Evolutionary conservation across 495 filamentous ascomycete species (phyloP).

Genomic region (Gamarada debralockiae): DNA sequence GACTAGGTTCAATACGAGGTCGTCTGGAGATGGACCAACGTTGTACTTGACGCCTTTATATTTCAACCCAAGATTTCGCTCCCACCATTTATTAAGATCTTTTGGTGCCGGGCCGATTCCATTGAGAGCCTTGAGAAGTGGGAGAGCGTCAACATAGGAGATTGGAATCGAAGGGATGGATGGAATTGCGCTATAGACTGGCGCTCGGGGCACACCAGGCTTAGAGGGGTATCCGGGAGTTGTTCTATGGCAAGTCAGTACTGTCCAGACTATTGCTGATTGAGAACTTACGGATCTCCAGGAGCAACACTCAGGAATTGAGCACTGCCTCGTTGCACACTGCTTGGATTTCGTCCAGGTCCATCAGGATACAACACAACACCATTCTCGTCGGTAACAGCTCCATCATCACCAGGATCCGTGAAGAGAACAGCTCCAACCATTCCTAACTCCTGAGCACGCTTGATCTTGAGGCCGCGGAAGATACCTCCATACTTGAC

Average conservation of each 20-base stretch:
- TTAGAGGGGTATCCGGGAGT: slow-evolving; percentile 94
- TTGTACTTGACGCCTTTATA: slow-evolving; percentile 89
- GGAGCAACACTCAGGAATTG: slow-evolving; percentile 70
- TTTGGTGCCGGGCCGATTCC: slow-evolving; percentile 77
- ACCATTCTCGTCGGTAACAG: slow-evolving; percentile 76
- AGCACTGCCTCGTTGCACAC: slow-evolving; percentile 87
- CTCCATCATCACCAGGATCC: slow-evolving; percentile 87
- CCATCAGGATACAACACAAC: slow-evolving; percentile 79
- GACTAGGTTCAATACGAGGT: slow-evolving; percentile 72
- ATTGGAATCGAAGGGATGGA: slow-evolving; percentile 90
- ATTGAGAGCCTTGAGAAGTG: slow-evolving; percentile 83
- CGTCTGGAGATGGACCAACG: slow-evolving; percentile 79
- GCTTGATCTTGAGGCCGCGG: slow-evolving; percentile 87
- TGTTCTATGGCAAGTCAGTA: slow-evolving; percentile 41
- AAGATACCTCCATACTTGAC: slow-evolving; percentile 85
- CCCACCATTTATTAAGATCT: slow-evolving; percentile 68
- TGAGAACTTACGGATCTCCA: slow-evolving; percentile 57
- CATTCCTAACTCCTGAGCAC: slow-evolving; percentile 90
- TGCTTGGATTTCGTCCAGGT: slow-evolving; percentile 81
- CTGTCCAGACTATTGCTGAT: too few species aligned
- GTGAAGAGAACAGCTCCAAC: slow-evolving; percentile 79
- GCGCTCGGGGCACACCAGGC: slow-evolving; percentile 76
- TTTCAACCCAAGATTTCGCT: slow-evolving; percentile 67
- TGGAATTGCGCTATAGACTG: slow-evolving; percentile 64
- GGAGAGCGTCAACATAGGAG: slow-evolving; percentile 81